Evolutionary conservation across 1,284 basidiomycete genomes (phyloP).

Genomic region (Trichosporon sp.): DNA sequence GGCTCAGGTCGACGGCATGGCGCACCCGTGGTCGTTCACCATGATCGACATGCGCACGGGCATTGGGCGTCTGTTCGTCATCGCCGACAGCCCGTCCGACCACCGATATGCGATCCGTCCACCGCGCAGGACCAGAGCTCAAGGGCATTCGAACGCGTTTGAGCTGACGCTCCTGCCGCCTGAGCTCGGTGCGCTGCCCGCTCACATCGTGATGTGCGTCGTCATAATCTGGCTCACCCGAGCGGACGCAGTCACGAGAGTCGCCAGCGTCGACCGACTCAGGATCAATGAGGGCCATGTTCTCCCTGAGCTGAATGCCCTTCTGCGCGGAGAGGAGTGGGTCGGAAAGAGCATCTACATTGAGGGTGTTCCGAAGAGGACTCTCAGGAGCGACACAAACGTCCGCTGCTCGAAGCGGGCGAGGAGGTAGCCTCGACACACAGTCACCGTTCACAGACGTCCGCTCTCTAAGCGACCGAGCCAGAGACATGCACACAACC

Average conservation of each 20-base stretch:
- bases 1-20: not conserved
- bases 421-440: too few relatives aligned
- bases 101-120: not conserved
- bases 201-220: not conserved
- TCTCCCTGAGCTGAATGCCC: not conserved
- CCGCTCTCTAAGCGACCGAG: too few relatives aligned
- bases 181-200: not conserved
- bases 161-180: not conserved
- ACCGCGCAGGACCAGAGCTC: not conserved
- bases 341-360: not conserved
- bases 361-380: not conserved
- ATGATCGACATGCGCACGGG: constrained; percentile 7
- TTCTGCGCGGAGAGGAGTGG: not conserved
- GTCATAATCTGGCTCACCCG: not conserved
- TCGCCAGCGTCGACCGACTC: not conserved
- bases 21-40: not conserved
- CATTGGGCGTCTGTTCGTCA: not conserved
- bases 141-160: not conserved
- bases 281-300: not conserved
- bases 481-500: too few relatives aligned
- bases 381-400: not conserved
- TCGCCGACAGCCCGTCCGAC: not conserved
- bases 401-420: too few relatives aligned
- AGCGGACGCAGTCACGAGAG: not conserved
- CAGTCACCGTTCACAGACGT: too few relatives aligned